phyloP scores from a whole-genome alignment of 2,329 filamentous ascomycete genomes.

The Scorias spongiosa region DNA sequence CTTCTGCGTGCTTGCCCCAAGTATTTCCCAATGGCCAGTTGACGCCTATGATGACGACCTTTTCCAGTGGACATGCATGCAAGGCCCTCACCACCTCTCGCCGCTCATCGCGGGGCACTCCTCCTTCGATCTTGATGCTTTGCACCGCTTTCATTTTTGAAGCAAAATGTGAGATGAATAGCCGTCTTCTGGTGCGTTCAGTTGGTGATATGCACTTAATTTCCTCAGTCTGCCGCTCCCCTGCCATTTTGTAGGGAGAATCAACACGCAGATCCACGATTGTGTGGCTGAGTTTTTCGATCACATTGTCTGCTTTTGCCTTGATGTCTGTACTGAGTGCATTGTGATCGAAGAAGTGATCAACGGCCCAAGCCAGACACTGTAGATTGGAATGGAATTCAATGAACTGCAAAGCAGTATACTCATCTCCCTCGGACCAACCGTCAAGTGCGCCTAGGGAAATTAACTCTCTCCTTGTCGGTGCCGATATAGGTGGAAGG shows the following conservation, averaged over 20 bases:
- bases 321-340: conserved; percentile 13
- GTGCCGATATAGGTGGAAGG: conserved; percentile 3
- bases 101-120: conserved; percentile 31
- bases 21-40: conserved; percentile 29
- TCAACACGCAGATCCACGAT: conserved; percentile 30
- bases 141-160: conserved; percentile 26
- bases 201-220: neutral
- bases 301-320: conserved; percentile 14
- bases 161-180: conserved; percentile 29
- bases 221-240: conserved; percentile 14
- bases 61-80: conserved; percentile 26
- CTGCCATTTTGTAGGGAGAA: conserved; percentile 10
- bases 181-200: conserved; percentile 10
- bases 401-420: conserved; percentile 22
- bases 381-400: conserved; percentile 29
- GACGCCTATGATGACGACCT: conserved; percentile 31
- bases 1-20: conserved; percentile 25
- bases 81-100: conserved; percentile 30
- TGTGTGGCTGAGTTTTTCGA: conserved; percentile 25
- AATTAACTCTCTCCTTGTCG: neutral
- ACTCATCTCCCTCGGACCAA: neutral
- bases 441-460: neutral
- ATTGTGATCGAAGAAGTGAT: conserved; percentile 26
- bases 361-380: conserved; percentile 32
- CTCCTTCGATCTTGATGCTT: conserved; percentile 32